Evolutionary conservation across 768 basidiomycete species (phyloP), one percentile per base, ranked within the genome.

Genomic region (Calocybe cyanea): DNA sequence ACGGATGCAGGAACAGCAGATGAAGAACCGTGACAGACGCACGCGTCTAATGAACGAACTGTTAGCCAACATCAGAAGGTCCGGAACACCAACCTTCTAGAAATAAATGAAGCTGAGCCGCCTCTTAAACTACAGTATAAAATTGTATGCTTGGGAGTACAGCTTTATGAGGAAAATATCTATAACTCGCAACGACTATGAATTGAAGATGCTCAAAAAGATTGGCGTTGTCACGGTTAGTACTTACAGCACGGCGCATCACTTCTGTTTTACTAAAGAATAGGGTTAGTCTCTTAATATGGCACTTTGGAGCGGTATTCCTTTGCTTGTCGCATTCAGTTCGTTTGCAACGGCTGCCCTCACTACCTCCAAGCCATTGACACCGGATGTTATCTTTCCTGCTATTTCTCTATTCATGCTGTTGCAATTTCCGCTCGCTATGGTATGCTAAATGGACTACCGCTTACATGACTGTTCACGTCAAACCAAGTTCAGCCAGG

Each of bases 321-420:
- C 84, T 0, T 49, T 89, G 11, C 67, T 90, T 2, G 89, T 91
- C 4, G 86, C 86, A 10, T 87, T 92, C 62, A 83, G 85, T 57
- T 91, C 89, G 0, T 87, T 94, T 53, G 82, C 87, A 6, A 76
- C 76, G 0, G 87, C 87, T 6, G 81, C 88, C 0, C 56, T 71
- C 14, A 74, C 76, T 1, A 81, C 82, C 3, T 63, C 74, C 0
- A 73, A 61, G 21, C 89, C 92, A 3, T 64, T 98, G 1, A 97
- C 95, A 0, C 80, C 87, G 0, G 93, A 96, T 51, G 69, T 92
- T 41, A 94, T 97, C 52, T 98, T 98, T 76, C 95, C 95, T n/a
- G 83, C 90, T 0, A 92, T 98, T 50, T 85, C 90, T 0, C 67
- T 94, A 23, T 94, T 92, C 68, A 84, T 89, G 80, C 71, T 95